Percentiles rank a stretch among this genome's conserved stretches.
Evolutionary conservation across 208 protist genomes (phyloP).

Genomic region (Trypanosoma rangeli): DNA sequence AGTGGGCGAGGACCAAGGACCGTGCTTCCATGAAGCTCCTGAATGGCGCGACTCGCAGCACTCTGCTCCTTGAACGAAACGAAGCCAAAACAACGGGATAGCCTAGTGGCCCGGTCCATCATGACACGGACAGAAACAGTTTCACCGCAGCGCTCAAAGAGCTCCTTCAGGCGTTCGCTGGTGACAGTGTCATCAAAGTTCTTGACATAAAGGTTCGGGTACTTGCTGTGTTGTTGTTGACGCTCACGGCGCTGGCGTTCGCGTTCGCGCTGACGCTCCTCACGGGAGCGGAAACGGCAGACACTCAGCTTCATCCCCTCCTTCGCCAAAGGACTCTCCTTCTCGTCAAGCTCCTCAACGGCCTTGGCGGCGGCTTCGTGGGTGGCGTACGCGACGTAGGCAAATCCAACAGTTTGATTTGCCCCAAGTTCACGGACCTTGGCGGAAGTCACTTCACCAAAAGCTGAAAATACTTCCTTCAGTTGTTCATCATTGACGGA

Average conservation of each 20-base stretch:
- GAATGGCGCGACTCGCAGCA: slow-evolving; percentile 95
- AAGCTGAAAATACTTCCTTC: slow-evolving; percentile 91
- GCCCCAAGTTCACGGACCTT: slow-evolving; percentile 95
- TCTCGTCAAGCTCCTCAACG: slow-evolving; percentile 88
- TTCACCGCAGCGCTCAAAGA: slow-evolving; percentile 96
- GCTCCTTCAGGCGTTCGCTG: slow-evolving; percentile 93
- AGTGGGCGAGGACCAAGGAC: slow-evolving; percentile 95
- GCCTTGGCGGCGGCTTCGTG: slow-evolving; percentile 92
- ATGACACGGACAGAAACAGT: slow-evolving; percentile 97
- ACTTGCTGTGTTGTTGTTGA: slow-evolving; percentile 91
- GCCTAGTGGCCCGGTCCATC: slow-evolving; percentile 91
- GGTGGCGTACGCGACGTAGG: slow-evolving; percentile 96
- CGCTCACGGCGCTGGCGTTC: slow-evolving; percentile 91
- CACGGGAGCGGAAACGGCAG: slow-evolving; percentile 95
- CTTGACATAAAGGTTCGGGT: slow-evolving; percentile 99
- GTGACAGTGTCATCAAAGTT: slow-evolving; percentile 97
- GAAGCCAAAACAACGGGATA: slow-evolving; percentile 97
- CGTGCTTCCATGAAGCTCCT: slow-evolving; percentile 95
- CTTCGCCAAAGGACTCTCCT: slow-evolving; percentile 73
- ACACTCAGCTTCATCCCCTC: slow-evolving; percentile 94
- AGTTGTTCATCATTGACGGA: slow-evolving; percentile 94
- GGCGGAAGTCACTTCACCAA: slow-evolving; percentile 96
- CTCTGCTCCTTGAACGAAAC: slow-evolving; percentile 96
- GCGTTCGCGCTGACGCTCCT: slow-evolving; percentile 91
- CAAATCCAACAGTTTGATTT: slow-evolving; percentile 91